phyloP scores from a whole-genome alignment of 2,329 filamentous ascomycete species.

The Clarireedia monteithiana region DNA sequence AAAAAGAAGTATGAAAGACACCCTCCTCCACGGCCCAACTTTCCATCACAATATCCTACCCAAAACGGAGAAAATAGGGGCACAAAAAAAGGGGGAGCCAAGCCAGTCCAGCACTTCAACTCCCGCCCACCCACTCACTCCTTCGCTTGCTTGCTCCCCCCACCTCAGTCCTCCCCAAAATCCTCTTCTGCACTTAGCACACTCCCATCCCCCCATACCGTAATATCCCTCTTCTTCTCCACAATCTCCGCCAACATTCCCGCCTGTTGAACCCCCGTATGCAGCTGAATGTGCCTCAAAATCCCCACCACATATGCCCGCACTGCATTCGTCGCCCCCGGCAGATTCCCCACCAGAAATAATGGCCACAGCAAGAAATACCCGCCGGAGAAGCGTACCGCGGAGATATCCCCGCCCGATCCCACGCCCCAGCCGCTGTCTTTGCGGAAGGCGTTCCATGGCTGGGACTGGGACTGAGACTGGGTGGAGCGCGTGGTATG shows the following conservation, averaged over 20 bases:
- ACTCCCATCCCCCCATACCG: conserved; percentile 4
- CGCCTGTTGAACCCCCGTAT: conserved; percentile 22
- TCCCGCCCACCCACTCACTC: too few relatives aligned
- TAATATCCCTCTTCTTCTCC: conserved; percentile 5
- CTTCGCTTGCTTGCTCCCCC: too few relatives aligned
- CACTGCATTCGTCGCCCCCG: conserved; percentile 10
- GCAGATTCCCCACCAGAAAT: conserved; percentile 20
- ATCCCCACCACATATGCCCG: conserved; percentile 18
- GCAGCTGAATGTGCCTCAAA: conserved; percentile 16
- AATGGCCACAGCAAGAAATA: conserved; percentile 26
- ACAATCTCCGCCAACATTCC: conserved; percentile 16
- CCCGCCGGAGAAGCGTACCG: conserved; percentile 13
- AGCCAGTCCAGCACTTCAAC: too few relatives aligned
- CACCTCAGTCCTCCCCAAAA: not conserved
- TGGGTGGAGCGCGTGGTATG: not conserved
- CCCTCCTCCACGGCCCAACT: too few relatives aligned
- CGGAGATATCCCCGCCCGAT: not conserved
- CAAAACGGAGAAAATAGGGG: too few relatives aligned
- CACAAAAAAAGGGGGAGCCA: too few relatives aligned
- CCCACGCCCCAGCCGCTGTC: not conserved
- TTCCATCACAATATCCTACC: too few relatives aligned
- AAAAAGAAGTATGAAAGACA: too few relatives aligned
- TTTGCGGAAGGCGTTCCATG: not conserved
- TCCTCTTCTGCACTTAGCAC: not conserved
- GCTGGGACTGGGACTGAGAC: not conserved